phyloP scores from a whole-genome alignment of 2,329 filamentous ascomycete species.

The Beauveria varroae region DNA sequence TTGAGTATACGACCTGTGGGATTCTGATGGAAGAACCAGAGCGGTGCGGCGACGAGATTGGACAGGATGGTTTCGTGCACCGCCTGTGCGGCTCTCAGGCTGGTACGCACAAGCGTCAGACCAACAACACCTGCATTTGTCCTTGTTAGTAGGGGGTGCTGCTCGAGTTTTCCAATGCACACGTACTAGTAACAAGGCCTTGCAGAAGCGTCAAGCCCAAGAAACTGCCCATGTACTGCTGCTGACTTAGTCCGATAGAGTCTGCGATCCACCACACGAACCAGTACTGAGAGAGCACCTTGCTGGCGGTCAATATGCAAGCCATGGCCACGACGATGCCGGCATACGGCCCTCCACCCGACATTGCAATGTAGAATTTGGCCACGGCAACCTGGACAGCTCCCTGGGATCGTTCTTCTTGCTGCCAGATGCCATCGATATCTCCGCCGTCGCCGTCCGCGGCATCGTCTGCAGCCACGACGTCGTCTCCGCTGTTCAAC shows the following conservation, averaged over 20 bases:
- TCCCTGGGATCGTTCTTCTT: slow-evolving; percentile 1
- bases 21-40: slow-evolving; percentile 9
- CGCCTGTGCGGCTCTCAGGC: background rate
- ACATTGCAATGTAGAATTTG: background rate
- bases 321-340: background rate
- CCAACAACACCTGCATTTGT: background rate
- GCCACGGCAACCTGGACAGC: background rate
- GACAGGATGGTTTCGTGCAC: slow-evolving; percentile 2
- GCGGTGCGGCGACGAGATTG: slow-evolving; percentile 2
- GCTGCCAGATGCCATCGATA: background rate
- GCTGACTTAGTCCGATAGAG: background rate
- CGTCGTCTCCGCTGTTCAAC: too few species aligned
- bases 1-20: slow-evolving; percentile 4
- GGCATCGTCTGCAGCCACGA: background rate
- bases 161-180: too few species aligned
- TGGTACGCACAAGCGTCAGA: background rate
- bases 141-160: too few species aligned
- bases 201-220: background rate
- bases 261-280: slow-evolving; percentile 9
- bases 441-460: background rate
- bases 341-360: background rate
- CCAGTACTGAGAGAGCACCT: slow-evolving; percentile 7
- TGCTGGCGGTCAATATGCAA: background rate
- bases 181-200: background rate
- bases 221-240: slow-evolving; percentile 5